Evolutionary conservation across 306 rosid species (phyloP).

Genomic region (Spatholobus suberectus): DNA sequence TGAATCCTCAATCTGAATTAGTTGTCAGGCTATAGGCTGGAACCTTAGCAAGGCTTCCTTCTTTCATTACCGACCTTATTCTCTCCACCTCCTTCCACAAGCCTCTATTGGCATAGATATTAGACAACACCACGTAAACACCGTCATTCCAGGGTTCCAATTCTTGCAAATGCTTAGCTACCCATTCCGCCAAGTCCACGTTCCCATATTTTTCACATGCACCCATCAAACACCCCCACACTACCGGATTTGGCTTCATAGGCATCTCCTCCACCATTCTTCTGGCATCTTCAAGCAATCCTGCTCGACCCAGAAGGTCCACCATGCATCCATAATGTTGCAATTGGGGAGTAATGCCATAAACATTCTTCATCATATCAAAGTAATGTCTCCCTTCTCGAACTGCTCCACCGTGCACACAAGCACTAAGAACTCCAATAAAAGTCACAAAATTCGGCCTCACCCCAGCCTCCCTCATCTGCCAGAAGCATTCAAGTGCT

Average conservation of each 20-base stretch:
- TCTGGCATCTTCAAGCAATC: constrained; percentile 72
- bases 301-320: constrained; percentile 76
- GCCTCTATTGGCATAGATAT: constrained; percentile 72
- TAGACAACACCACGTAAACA: constrained; percentile 73
- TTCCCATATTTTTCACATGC: constrained; percentile 81
- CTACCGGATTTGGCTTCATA: constrained; percentile 68
- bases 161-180: constrained; percentile 70
- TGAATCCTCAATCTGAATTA: constrained; percentile 46
- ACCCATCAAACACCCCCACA: constrained; percentile 87
- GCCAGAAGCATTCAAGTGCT: constrained; percentile 64
- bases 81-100: constrained; percentile 77
- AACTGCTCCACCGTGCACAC: constrained; percentile 79
- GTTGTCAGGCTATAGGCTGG: constrained; percentile 77
- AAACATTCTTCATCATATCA: constrained; percentile 65
- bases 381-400: constrained; percentile 70
- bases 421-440: constrained; percentile 76
- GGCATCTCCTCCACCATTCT: constrained; percentile 83
- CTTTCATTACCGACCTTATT: constrained; percentile 62
- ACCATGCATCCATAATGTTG: constrained; percentile 88
- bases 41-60: constrained; percentile 60
- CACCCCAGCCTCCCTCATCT: constrained; percentile 68
- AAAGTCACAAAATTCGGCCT: constrained; percentile 77
- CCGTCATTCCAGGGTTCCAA: constrained; percentile 85
- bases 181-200: constrained; percentile 83
- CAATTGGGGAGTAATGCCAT: constrained; percentile 61